Evolutionary conservation across 805 yeast genomes (phyloP).

Genomic region (Zygosaccharomyces lentus): DNA sequence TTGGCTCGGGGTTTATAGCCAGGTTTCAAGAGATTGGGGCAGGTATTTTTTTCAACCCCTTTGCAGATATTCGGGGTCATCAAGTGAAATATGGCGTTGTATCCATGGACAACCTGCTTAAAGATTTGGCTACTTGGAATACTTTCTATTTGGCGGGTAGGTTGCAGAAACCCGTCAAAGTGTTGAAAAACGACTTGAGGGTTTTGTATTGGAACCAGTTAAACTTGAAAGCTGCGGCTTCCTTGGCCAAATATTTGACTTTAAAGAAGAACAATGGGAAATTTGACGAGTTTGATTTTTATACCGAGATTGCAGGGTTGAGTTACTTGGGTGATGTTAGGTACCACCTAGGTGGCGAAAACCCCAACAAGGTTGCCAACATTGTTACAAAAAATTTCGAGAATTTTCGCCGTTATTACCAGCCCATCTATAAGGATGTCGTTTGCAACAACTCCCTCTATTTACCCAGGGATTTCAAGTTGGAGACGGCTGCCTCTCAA

Average conservation of each 20-base stretch:
- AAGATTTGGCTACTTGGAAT: slow-evolving; percentile 80
- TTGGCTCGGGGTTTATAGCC: slow-evolving; percentile 58
- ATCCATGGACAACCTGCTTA: slow-evolving; percentile 52
- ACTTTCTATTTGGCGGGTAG: slow-evolving; percentile 88
- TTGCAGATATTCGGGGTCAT: slow-evolving; percentile 55
- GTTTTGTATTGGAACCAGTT: slow-evolving; percentile 65
- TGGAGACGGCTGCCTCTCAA: slow-evolving; percentile 34
- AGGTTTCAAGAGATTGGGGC: slow-evolving; percentile 69
- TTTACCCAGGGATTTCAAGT: slow-evolving; percentile 39
- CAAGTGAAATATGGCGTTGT: slow-evolving; percentile 85
- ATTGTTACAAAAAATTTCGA: slow-evolving; percentile 74
- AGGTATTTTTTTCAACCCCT: slow-evolving; percentile 93
- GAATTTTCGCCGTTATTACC: slow-evolving; percentile 66
- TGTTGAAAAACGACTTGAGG: slow-evolving; percentile 59
- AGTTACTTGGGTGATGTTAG: slow-evolving; percentile 91
- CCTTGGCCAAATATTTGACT: slow-evolving; percentile 44
- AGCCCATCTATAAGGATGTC: slow-evolving; percentile 48
- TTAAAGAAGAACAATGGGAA: slow-evolving; percentile 33
- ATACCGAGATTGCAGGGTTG: slow-evolving; percentile 68
- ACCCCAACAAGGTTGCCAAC: slow-evolving; percentile 81
- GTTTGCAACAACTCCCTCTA: slow-evolving; percentile 31
- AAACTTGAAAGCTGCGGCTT: slow-evolving; percentile 73
- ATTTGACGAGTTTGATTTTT: slow-evolving; percentile 63
- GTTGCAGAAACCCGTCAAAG: slow-evolving; percentile 87
- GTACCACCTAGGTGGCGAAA: slow-evolving; percentile 81